Evolutionary conservation across 1,139 yeast genomes (phyloP).

Genomic region (Candida buenavistaensis): DNA sequence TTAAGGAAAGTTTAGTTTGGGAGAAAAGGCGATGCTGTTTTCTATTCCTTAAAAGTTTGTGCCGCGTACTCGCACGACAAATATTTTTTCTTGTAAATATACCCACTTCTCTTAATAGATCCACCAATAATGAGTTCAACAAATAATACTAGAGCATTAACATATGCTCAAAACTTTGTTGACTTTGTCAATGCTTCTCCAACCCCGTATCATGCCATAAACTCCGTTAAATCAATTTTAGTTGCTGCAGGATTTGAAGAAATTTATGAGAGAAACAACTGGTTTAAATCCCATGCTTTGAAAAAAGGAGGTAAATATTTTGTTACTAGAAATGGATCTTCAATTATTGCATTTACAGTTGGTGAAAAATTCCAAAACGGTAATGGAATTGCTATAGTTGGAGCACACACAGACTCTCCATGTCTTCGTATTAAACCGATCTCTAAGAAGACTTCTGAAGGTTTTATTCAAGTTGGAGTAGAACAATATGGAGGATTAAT

Average conservation of each 20-base stretch:
- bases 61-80: too few relatives aligned
- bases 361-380: slow-evolving; percentile 79
- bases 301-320: slow-evolving; percentile 64
- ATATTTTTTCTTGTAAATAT: too few relatives aligned
- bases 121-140: not conserved
- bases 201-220: slow-evolving; percentile 93
- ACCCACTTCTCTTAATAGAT: not conserved
- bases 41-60: too few relatives aligned
- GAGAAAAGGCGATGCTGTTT: too few relatives aligned
- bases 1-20: too few relatives aligned
- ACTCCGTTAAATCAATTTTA: slow-evolving; percentile 56
- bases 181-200: slow-evolving; percentile 84
- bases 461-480: slow-evolving; percentile 87
- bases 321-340: slow-evolving; percentile 84
- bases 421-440: slow-evolving; percentile 88
- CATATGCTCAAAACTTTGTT: slow-evolving; percentile 61
- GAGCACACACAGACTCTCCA: slow-evolving; percentile 97
- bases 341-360: slow-evolving; percentile 82
- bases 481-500: slow-evolving; percentile 96
- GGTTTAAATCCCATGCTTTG: slow-evolving; percentile 47
- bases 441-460: slow-evolving; percentile 69
- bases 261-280: slow-evolving; percentile 69
- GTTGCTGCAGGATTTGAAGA: slow-evolving; percentile 66
- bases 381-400: slow-evolving; percentile 82
- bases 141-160: slow-evolving; percentile 12